These are phyloP conservation scores for Heterobasidion occidentale DNA, from an alignment of 1,284 basidiomycete species.

Conservation along the genomic window DNA sequence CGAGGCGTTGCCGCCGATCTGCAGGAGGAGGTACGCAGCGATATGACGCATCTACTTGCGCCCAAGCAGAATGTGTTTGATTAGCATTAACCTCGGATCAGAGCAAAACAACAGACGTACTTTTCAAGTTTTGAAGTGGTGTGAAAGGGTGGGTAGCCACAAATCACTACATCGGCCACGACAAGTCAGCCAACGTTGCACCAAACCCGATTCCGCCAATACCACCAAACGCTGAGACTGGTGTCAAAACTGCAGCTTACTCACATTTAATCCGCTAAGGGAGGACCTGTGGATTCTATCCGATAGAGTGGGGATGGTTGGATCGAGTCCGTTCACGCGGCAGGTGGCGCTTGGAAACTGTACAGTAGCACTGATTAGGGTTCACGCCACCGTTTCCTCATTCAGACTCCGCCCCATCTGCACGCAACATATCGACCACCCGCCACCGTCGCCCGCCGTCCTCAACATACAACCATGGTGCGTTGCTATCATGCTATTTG, in stretches of 20 bases:
- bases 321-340: no score
- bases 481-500: conserved; percentile 12
- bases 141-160: conserved; percentile 59
- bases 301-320: conserved; percentile 25
- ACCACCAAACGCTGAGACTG: no score
- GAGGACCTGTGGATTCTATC: conserved; percentile 90
- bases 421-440: conserved; percentile 12
- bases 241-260: conserved; percentile 18
- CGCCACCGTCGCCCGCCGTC: conserved; percentile 9
- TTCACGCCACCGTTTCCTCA: conserved; percentile 21
- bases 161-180: conserved; percentile 55
- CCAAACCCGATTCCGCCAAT: no score
- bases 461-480: conserved; percentile 49
- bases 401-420: conserved; percentile 35
- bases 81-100: conserved; percentile 10
- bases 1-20: conserved; percentile 86
- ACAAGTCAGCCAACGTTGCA: no score
- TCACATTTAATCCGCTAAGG: conserved; percentile 78
- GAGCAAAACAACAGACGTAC: conserved; percentile 21
- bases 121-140: conserved; percentile 28
- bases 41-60: conserved; percentile 83
- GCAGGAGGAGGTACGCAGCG: conserved; percentile 97
- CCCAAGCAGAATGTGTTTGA: conserved; percentile 1
- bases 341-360: conserved; percentile 31
- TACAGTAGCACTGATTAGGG: conserved; percentile 41